Percentiles rank a stretch among this genome's conserved stretches.
Conservation (phyloP, 352 stramenopile genomes). For the Pilasporangium apinafurcum region DNA sequence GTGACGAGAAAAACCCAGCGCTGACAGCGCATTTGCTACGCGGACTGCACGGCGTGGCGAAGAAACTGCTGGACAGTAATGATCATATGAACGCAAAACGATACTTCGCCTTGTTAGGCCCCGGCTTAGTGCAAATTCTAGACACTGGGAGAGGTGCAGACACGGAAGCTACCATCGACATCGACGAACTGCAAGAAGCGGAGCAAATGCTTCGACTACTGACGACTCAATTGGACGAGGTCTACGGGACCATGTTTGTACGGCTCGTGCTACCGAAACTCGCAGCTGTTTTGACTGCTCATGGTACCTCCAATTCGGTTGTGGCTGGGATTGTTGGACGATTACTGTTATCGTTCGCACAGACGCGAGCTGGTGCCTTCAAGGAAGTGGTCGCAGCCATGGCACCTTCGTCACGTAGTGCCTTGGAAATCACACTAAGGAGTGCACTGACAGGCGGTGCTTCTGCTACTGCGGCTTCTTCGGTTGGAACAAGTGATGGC, state of each 20-base stretch:
- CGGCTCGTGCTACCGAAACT: slow-evolving; percentile 53
- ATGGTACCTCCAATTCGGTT: slow-evolving; percentile 7
- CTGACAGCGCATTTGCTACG: slow-evolving; percentile 20
- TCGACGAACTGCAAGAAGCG: slow-evolving; percentile 30
- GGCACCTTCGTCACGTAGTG: slow-evolving; percentile 17
- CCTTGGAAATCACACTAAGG: slow-evolving; percentile 36
- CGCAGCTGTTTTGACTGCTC: slow-evolving; percentile 19
- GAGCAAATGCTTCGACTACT: slow-evolving; percentile 44
- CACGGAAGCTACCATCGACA: neutral
- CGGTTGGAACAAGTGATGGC: neutral
- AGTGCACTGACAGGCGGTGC: slow-evolving; percentile 27
- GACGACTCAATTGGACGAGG: slow-evolving; percentile 36
- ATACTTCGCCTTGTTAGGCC: slow-evolving; percentile 38
- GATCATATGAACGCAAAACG: slow-evolving; percentile 25
- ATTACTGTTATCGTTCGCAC: slow-evolving; percentile 43
- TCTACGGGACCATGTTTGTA: slow-evolving; percentile 41
- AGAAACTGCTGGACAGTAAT: slow-evolving; percentile 36
- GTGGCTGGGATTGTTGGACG: slow-evolving; percentile 17
- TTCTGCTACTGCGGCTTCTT: neutral
- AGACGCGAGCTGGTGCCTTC: slow-evolving; percentile 40
- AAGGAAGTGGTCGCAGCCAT: slow-evolving; percentile 45
- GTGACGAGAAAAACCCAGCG: slow-evolving; percentile 10
- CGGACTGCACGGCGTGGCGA: slow-evolving; percentile 23
- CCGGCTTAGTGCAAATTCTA: slow-evolving; percentile 23
- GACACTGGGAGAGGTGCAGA: slow-evolving; percentile 6